Evolutionary conservation across 805 yeast species (phyloP).

Genomic region (Clavispora santaluciae): DNA sequence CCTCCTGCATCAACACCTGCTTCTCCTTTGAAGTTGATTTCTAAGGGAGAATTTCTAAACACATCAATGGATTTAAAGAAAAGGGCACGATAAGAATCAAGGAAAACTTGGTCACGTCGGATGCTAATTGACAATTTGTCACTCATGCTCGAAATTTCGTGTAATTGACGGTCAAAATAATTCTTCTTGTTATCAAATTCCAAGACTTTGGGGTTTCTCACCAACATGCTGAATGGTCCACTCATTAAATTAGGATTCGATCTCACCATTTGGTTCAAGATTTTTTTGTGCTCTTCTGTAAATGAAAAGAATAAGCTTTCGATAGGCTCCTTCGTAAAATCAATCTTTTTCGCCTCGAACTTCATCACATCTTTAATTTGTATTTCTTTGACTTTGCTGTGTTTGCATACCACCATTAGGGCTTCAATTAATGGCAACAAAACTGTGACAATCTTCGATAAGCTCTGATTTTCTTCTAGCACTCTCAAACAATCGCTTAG

Average conservation of each 20-base stretch:
- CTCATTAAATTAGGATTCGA: slow-evolving; percentile 89
- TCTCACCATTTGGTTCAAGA: slow-evolving; percentile 87
- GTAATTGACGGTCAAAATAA: slow-evolving; percentile 74
- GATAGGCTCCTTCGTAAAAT: slow-evolving; percentile 69
- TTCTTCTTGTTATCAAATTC: slow-evolving; percentile 93
- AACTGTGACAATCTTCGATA: slow-evolving; percentile 62
- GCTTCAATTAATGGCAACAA: slow-evolving; percentile 85
- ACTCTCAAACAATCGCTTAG: slow-evolving; percentile 65
- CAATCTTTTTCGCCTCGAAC: slow-evolving; percentile 59
- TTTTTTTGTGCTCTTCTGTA: slow-evolving; percentile 82
- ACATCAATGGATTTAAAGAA: slow-evolving; percentile 75
- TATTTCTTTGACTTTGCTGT: slow-evolving; percentile 58
- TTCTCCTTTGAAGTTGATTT: slow-evolving; percentile 85
- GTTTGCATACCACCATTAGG: slow-evolving; percentile 94
- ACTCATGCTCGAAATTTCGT: slow-evolving; percentile 40
- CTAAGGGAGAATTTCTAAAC: slow-evolving; percentile 66
- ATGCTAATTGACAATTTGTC: slow-evolving; percentile 60
- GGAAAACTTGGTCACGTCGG: slow-evolving; percentile 84
- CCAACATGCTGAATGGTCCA: slow-evolving; percentile 89
- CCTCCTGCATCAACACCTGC: slow-evolving; percentile 99
- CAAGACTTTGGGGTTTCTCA: slow-evolving; percentile 79
- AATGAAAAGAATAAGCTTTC: slow-evolving; percentile 78
- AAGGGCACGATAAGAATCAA: slow-evolving; percentile 81
- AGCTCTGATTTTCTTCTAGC: slow-evolving; percentile 53
- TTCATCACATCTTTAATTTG: slow-evolving; percentile 51